phyloP scores from a whole-genome alignment of 192 early-diverging fungal species.

The Pecoramyces ruminantium region DNA sequence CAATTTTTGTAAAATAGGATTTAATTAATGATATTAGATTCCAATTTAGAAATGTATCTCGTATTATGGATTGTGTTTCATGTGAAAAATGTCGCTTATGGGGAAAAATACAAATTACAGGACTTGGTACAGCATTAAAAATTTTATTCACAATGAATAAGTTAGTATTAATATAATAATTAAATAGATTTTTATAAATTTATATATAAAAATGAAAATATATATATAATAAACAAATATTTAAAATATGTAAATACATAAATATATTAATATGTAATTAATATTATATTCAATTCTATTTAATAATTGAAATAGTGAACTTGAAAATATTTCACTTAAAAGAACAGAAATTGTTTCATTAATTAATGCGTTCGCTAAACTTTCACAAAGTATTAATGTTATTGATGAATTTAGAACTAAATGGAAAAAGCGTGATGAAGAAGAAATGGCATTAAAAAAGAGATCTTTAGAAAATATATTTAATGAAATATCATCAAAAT shows the following conservation, averaged over 20 bases:
- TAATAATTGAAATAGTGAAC: not conserved
- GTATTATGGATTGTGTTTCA: conserved; percentile 97
- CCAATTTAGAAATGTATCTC: conserved; percentile 87
- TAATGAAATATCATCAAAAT: not conserved
- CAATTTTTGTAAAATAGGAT: conserved; percentile 12
- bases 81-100: conserved; percentile 97
- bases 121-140: conserved; percentile 89
- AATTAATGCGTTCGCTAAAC: not conserved
- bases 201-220: too few species aligned
- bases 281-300: too few species aligned
- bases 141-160: conserved; percentile 60
- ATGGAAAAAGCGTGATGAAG: not conserved
- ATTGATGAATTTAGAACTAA: not conserved
- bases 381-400: not conserved
- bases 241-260: too few species aligned
- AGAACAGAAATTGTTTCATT: not conserved
- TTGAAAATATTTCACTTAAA: not conserved
- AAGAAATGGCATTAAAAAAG: not conserved
- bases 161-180: not conserved
- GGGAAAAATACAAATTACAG: conserved; percentile 86
- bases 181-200: too few species aligned
- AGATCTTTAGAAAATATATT: not conserved
- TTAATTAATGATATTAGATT: conserved; percentile 77
- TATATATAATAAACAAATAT: too few species aligned
- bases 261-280: too few species aligned